Conservation (phyloP, 2,329 filamentous ascomycete species). For the Nemania abortiva region DNA sequence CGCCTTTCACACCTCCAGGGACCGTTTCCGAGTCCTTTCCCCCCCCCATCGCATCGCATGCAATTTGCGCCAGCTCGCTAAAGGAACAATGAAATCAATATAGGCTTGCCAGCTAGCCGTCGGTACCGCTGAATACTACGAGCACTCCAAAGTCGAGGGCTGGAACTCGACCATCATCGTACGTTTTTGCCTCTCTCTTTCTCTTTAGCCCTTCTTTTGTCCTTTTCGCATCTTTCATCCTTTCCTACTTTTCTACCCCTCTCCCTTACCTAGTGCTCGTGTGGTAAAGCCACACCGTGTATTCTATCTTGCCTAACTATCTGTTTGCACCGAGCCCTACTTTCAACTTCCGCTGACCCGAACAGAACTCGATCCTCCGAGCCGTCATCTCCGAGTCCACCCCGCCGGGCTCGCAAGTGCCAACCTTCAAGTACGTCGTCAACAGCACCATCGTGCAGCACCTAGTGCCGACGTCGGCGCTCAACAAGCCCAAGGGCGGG, state of each 20-base stretch:
- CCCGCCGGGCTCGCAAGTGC: constrained; percentile 66
- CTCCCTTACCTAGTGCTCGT: neutral
- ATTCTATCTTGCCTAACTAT: neutral
- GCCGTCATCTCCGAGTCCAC: constrained; percentile 81
- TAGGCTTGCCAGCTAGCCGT: constrained; percentile 88
- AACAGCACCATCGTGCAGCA: constrained; percentile 99
- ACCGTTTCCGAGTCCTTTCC: constrained; percentile 6
- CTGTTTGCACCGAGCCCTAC: constrained; percentile 14
- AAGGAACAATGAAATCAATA: constrained; percentile 38
- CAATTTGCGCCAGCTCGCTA: constrained; percentile 32
- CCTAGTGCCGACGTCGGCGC: constrained; percentile 74
- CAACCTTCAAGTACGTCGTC: constrained; percentile 91
- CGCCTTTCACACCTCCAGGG: constrained; percentile 18
- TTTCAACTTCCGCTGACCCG: constrained; percentile 34
- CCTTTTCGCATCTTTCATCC: neutral
- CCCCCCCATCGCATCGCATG: constrained; percentile 7
- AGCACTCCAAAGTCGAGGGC: constrained; percentile 83
- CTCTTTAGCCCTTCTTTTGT: constrained; percentile 18
- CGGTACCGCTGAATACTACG: constrained; percentile 80
- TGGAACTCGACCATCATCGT: constrained; percentile 98
- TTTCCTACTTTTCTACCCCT: neutral
- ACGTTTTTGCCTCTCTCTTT: constrained; percentile 56
- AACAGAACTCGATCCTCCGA: constrained; percentile 80
- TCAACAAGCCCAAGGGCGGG: constrained; percentile 69
- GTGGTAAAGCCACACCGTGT: neutral